Evolutionary conservation across 2,329 filamentous ascomycete species (phyloP).

Genomic region (Sporothrix luriei): DNA sequence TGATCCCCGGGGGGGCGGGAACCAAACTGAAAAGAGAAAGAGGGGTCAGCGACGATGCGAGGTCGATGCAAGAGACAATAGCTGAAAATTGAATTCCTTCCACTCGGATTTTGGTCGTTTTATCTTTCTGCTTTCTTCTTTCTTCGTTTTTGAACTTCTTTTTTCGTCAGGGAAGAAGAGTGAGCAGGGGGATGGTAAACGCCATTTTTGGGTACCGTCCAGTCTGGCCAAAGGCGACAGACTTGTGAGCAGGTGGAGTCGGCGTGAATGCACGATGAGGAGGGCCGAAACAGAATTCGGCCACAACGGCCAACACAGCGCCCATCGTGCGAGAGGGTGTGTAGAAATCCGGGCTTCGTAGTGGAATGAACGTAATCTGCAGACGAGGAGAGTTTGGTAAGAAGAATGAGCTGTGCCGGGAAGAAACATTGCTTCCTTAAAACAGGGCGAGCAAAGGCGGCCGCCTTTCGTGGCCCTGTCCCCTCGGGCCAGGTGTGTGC

Average conservation of each 20-base stretch:
- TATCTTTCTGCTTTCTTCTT: background rate
- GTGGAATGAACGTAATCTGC: background rate
- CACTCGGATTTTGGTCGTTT: background rate
- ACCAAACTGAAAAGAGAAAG: background rate
- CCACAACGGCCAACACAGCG: constrained; percentile 9
- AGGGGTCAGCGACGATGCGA: background rate
- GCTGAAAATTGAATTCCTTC: background rate
- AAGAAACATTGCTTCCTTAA: background rate
- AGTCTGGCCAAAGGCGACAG: background rate
- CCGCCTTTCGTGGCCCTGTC: background rate
- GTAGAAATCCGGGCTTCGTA: background rate
- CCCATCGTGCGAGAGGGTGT: background rate
- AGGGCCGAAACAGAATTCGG: constrained; percentile 8
- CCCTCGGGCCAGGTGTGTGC: background rate
- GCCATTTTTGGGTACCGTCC: background rate
- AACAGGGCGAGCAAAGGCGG: constrained; percentile 20
- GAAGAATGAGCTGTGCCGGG: background rate
- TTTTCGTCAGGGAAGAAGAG: background rate
- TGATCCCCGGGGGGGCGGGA: constrained; percentile 14
- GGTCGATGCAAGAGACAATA: background rate
- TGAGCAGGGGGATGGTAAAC: background rate
- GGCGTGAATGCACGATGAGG: background rate
- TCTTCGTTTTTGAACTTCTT: background rate
- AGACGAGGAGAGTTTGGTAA: background rate
- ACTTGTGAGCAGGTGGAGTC: background rate